Conservation (phyloP, 2,329 filamentous ascomycete species). For the Pseudocercospora vitis region DNA sequence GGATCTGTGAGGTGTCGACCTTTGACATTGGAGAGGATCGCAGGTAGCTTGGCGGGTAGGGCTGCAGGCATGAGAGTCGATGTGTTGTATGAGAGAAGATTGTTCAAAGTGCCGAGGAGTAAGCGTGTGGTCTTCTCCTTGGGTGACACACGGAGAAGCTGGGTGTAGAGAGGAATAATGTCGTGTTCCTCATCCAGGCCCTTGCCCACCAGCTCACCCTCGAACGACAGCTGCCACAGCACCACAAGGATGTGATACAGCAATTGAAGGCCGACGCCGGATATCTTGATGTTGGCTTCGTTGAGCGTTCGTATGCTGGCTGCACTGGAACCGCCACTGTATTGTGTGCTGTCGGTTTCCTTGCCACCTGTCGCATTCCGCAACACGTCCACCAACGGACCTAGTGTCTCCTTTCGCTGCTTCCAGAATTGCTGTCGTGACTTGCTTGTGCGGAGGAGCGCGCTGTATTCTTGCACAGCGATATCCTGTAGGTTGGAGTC, state of each 20-base stretch:
- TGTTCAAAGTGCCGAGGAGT: conserved; percentile 83
- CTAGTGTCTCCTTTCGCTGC: conserved; percentile 79
- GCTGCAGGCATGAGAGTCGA: conserved; percentile 74
- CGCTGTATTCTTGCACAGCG: conserved; percentile 86
- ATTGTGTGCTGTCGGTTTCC: conserved; percentile 63
- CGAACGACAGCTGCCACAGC: conserved; percentile 95
- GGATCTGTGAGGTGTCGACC: conserved; percentile 53
- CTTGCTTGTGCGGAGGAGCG: conserved; percentile 71
- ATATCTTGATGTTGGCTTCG: conserved; percentile 63
- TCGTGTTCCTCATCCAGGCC: conserved; percentile 92
- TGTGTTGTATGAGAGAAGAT: conserved; percentile 75
- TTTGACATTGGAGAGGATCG: conserved; percentile 59
- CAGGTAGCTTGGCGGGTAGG: conserved; percentile 77
- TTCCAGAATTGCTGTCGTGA: conserved; percentile 87
- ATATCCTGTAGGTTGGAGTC: conserved; percentile 94
- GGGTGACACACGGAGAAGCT: conserved; percentile 84
- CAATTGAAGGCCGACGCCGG: conserved; percentile 84
- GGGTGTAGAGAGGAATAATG: conserved; percentile 86
- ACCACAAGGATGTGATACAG: conserved; percentile 92
- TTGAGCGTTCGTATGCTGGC: conserved; percentile 52
- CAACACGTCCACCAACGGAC: conserved; percentile 79
- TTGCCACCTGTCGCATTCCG: conserved; percentile 70
- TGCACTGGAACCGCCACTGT: conserved; percentile 46
- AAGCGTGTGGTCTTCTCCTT: conserved; percentile 98
- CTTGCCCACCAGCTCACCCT: conserved; percentile 67